A percentile compares a stretch with the other conserved stretches of the same genome.
Conservation (phyloP, 1,284 basidiomycete species). For the Xanthoconium separans region DNA sequence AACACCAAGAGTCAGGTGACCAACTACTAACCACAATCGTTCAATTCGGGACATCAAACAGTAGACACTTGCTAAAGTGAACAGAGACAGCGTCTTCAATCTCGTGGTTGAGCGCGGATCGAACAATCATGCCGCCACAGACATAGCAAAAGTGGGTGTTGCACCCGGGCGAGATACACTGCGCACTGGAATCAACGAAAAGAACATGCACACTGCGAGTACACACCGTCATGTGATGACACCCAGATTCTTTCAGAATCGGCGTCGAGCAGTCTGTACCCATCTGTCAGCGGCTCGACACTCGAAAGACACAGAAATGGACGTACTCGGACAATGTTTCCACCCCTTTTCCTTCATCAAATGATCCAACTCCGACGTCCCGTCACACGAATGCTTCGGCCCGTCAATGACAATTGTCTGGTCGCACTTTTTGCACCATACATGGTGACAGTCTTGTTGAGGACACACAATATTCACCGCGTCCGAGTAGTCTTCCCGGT, state of each 20-base stretch:
- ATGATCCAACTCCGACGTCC: constrained; percentile 49
- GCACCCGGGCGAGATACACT: constrained; percentile 62
- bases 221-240: constrained; percentile 66
- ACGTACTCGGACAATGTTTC: constrained; percentile 58
- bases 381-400: constrained; percentile 57
- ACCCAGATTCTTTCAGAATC: constrained; percentile 55
- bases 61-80: constrained; percentile 47
- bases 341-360: constrained; percentile 56
- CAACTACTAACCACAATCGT: not conserved
- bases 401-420: constrained; percentile 40
- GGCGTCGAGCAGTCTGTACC: constrained; percentile 58
- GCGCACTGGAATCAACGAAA: not conserved
- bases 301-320: not conserved
- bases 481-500: constrained; percentile 46
- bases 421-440: constrained; percentile 59
- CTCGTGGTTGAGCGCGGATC: constrained; percentile 44
- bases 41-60: constrained; percentile 38
- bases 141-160: constrained; percentile 66
- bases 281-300: not conserved
- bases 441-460: constrained; percentile 42
- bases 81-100: constrained; percentile 40
- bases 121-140: constrained; percentile 54
- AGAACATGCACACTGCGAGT: not conserved
- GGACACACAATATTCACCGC: constrained; percentile 44
- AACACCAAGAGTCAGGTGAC: not conserved